Conservation (phyloP, 805 yeast species). For the Zygotorulaspora sp. region DNA sequence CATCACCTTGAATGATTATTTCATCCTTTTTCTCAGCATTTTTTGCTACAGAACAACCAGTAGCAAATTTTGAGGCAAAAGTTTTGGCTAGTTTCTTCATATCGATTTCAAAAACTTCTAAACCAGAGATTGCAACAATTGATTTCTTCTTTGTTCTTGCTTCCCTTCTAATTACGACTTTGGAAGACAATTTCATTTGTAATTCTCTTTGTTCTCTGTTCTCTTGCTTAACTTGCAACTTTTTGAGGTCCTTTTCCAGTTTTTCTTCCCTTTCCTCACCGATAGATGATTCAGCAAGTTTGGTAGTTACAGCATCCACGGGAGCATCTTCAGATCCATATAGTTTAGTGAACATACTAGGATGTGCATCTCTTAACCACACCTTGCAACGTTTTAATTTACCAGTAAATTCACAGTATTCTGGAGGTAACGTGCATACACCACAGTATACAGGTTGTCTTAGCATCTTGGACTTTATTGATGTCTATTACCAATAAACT, state of each 20-base stretch:
- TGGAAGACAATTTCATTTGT: slow-evolving; percentile 71
- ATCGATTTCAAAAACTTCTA: slow-evolving; percentile 84
- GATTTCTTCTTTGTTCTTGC: slow-evolving; percentile 88
- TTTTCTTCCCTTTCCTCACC: slow-evolving; percentile 76
- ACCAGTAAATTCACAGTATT: slow-evolving; percentile 88
- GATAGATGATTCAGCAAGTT: slow-evolving; percentile 50
- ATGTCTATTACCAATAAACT: no score
- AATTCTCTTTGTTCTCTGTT: slow-evolving; percentile 80
- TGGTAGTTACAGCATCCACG: slow-evolving; percentile 30
- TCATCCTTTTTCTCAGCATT: slow-evolving; percentile 90
- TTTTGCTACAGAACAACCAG: slow-evolving; percentile 90
- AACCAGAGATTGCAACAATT: slow-evolving; percentile 78
- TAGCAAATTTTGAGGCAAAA: slow-evolving; percentile 90
- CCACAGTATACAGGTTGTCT: slow-evolving; percentile 62
- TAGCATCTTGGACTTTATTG: slow-evolving; percentile 26
- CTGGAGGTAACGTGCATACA: slow-evolving; percentile 81
- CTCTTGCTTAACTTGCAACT: slow-evolving; percentile 81
- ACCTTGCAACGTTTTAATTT: slow-evolving; percentile 74
- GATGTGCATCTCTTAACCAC: slow-evolving; percentile 64
- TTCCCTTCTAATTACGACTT: slow-evolving; percentile 76
- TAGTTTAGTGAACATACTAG: slow-evolving; percentile 51
- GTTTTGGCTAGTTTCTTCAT: slow-evolving; percentile 87
- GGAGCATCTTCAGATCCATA: slow-evolving; percentile 56
- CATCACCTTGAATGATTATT: slow-evolving; percentile 90
- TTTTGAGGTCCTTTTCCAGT: slow-evolving; percentile 74